phyloP scores from a whole-genome alignment of 352 stramenopile species.

The Pythium apleroticum region DNA sequence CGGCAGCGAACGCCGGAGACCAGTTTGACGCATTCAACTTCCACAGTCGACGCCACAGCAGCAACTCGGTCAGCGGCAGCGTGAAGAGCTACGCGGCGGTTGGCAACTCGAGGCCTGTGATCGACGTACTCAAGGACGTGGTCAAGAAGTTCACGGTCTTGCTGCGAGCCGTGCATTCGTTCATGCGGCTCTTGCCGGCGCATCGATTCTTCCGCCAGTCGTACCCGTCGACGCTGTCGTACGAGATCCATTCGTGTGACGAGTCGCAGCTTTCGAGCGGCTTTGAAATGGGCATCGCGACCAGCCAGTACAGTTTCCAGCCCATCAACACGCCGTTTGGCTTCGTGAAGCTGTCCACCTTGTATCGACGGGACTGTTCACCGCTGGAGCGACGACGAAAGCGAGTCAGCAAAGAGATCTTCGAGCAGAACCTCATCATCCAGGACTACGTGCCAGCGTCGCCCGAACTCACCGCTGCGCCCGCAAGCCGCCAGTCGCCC shows the following conservation, averaged over 20 bases:
- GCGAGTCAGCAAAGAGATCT: conserved; percentile 39
- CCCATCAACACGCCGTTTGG: conserved; percentile 82
- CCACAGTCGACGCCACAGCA: conserved; percentile 25
- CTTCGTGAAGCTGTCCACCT: conserved; percentile 54
- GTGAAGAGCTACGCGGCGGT: conserved; percentile 17
- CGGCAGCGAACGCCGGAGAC: conserved; percentile 25
- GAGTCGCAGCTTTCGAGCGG: conserved; percentile 22
- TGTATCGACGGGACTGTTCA: conserved; percentile 70
- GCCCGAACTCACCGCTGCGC: conserved; percentile 34
- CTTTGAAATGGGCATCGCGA: conserved; percentile 46
- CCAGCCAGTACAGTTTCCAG: conserved; percentile 69
- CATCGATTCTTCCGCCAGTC: conserved; percentile 67
- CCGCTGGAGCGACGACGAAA: conserved; percentile 42
- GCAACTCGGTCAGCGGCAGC: conserved; percentile 12
- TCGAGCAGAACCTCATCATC: conserved; percentile 83
- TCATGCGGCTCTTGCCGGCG: conserved; percentile 73
- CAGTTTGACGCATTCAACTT: conserved; percentile 17
- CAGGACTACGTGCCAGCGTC: conserved; percentile 82
- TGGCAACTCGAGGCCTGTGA: conserved; percentile 57
- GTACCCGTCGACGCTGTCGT: conserved; percentile 65
- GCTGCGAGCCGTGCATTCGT: conserved; percentile 68
- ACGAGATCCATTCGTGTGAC: conserved; percentile 46
- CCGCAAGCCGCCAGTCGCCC: background rate
- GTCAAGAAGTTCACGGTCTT: conserved; percentile 78
- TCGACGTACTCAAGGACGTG: conserved; percentile 79